Percentiles rank a stretch among this genome's conserved stretches.
These are phyloP conservation scores for Neurospora sp. DNA, from an alignment of 495 filamentous ascomycete species.

Conservation along the genomic window DNA sequence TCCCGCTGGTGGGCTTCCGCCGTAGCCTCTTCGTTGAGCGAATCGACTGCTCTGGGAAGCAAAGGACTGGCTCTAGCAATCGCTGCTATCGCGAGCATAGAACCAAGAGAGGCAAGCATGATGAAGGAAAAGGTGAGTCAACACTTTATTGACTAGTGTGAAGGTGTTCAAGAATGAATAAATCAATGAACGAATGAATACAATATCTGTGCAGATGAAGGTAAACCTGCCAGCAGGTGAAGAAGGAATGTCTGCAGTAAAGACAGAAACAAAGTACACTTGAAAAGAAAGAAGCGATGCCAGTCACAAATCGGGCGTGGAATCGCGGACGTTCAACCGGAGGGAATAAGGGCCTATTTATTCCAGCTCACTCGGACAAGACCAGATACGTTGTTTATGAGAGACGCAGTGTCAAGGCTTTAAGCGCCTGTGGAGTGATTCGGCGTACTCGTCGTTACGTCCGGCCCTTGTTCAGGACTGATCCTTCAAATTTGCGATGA, in stretches of 20 bases:
- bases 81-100: slow-evolving; percentile 17
- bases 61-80: slow-evolving; percentile 16
- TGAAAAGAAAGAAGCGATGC: background rate
- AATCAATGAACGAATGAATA: background rate
- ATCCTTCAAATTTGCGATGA: background rate
- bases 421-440: background rate
- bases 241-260: slow-evolving; percentile 1
- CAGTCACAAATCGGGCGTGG: background rate
- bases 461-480: background rate
- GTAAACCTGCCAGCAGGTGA: slow-evolving; percentile 2
- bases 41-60: slow-evolving; percentile 25
- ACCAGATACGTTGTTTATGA: background rate
- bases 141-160: background rate
- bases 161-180: background rate
- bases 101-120: slow-evolving; percentile 17
- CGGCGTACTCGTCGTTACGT: background rate
- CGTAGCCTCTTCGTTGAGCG: slow-evolving; percentile 36
- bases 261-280: slow-evolving; percentile 10
- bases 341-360: background rate
- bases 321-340: slow-evolving; percentile 8
- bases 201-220: slow-evolving; percentile 5
- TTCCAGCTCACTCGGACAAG: background rate
- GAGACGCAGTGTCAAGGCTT: background rate
- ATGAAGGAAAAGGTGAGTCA: background rate
- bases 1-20: slow-evolving; percentile 42